Conservation (phyloP, 2,329 filamentous ascomycete genomes). For the Epichloe sp. region DNA sequence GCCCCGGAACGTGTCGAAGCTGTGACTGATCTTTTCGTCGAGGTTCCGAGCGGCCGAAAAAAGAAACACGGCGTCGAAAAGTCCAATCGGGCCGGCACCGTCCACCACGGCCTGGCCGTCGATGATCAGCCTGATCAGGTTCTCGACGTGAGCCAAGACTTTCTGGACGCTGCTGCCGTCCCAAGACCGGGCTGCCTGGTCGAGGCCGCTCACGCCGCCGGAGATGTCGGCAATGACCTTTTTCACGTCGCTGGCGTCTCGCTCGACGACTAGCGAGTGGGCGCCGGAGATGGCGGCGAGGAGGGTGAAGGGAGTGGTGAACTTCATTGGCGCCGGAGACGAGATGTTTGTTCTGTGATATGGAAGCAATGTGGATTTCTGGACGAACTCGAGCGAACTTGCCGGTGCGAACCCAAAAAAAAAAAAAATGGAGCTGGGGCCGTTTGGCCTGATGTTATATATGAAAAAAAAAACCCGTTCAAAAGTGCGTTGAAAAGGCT, state of each 20-base stretch:
- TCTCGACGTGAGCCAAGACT: not conserved
- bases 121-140: not conserved
- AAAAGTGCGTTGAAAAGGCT: too few species aligned
- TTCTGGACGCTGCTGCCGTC: not conserved
- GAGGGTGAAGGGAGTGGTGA: not conserved
- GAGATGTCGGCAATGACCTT: not conserved
- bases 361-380: not conserved
- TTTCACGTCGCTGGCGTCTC: not conserved
- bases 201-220: not conserved
- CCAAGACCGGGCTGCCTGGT: not conserved
- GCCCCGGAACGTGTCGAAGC: not conserved
- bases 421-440: too few species aligned
- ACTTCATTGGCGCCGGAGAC: slow-evolving; percentile 2
- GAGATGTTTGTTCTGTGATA: not conserved
- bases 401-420: not conserved
- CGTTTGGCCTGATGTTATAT: too few species aligned
- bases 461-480: too few species aligned
- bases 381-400: slow-evolving; percentile 1
- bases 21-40: not conserved
- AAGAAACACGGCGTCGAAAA: not conserved
- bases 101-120: not conserved
- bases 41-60: not conserved
- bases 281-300: not conserved
- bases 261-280: not conserved
- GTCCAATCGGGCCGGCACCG: not conserved